These are phyloP conservation scores for Punctularia strigosozonata DNA, from an alignment of 768 basidiomycete genomes.

Conservation along the genomic window DNA sequence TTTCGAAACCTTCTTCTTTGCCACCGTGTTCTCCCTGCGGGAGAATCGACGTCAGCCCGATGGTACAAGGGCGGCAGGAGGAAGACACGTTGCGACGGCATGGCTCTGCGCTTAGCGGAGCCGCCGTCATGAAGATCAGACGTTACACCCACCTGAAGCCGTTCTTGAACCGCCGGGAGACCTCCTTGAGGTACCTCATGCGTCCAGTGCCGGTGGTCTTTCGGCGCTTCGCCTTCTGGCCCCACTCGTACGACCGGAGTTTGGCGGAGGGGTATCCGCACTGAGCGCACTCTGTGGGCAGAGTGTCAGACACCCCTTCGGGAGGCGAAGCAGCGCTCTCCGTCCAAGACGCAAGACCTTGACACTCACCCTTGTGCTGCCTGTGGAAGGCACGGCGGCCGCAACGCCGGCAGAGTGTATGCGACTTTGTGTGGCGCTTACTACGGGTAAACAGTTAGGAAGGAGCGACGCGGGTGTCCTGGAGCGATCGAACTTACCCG, in stretches of 20 bases:
- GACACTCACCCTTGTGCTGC: constrained; percentile 86
- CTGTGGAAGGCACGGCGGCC: constrained; percentile 93
- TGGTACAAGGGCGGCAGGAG: not conserved
- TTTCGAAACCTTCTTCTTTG: constrained; percentile 72
- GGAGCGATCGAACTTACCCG: constrained; percentile 45
- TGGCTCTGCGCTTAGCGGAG: too few relatives aligned
- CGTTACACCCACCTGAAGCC: constrained; percentile 65
- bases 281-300: constrained; percentile 78
- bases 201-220: constrained; percentile 98
- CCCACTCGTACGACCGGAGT: constrained; percentile 95
- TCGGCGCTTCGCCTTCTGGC: constrained; percentile 97
- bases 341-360: too few relatives aligned
- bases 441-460: constrained; percentile 24
- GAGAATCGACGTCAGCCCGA: not conserved
- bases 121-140: not conserved
- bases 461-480: not conserved
- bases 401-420: constrained; percentile 96
- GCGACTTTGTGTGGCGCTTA: constrained; percentile 95
- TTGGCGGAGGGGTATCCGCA: constrained; percentile 97
- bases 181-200: constrained; percentile 88
- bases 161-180: constrained; percentile 96
- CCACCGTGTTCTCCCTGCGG: constrained; percentile 76
- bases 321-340: too few relatives aligned
- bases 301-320: too few relatives aligned
- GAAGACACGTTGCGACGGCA: not conserved